Percentiles rank a stretch among this genome's conserved stretches.
phyloP scores from a whole-genome alignment of 441 rosid species.

The Gossypium aridum region DNA sequence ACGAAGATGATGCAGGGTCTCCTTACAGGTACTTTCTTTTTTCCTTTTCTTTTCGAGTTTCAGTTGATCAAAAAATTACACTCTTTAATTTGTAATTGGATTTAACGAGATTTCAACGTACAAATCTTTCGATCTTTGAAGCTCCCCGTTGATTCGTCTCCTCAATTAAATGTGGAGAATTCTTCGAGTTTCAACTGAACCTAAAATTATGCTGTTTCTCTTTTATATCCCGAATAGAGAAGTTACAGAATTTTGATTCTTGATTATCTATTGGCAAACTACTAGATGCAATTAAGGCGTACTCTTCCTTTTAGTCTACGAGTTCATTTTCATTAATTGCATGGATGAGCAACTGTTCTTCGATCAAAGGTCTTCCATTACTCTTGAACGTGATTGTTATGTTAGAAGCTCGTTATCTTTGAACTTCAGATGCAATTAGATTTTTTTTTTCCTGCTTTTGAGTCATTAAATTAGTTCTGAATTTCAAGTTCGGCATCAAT shows the following conservation, averaged over 20 bases:
- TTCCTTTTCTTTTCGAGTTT: background rate
- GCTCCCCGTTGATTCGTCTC: background rate
- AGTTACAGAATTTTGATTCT: background rate
- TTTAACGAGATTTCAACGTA: background rate
- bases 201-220: background rate
- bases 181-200: background rate
- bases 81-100: background rate
- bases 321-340: conserved; percentile 3
- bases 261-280: background rate
- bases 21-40: conserved; percentile 43
- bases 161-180: background rate
- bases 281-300: background rate
- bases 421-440: background rate
- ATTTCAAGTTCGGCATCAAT: background rate
- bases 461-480: background rate
- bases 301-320: background rate
- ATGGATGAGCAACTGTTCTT: background rate
- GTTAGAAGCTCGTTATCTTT: background rate
- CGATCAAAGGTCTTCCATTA: background rate
- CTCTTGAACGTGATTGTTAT: background rate
- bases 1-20: conserved; percentile 56
- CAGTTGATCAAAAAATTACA: background rate
- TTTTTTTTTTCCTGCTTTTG: background rate
- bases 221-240: background rate
- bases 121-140: background rate